Evolutionary conservation across 345 rosid species (phyloP).

Genomic region (Crucihimalaya himalaica): DNA sequence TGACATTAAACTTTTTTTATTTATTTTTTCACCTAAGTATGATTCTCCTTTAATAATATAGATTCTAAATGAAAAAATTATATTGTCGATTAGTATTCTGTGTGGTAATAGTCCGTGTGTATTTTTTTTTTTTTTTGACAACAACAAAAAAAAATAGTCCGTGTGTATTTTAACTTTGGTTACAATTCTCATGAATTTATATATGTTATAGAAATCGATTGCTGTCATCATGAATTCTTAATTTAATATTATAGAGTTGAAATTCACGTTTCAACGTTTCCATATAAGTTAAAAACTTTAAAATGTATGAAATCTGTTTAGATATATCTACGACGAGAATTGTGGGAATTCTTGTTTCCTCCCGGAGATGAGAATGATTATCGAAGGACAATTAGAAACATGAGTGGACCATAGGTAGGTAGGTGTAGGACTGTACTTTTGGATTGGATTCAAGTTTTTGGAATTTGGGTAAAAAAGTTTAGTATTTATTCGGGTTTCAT

Average conservation of each 20-base stretch:
- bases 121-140: too few relatives aligned
- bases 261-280: neutral
- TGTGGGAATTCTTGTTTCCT: constrained; percentile 9
- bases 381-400: neutral
- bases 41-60: too few relatives aligned
- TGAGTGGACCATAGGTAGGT: neutral
- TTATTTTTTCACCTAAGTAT: too few relatives aligned
- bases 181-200: neutral
- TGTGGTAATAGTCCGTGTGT: neutral
- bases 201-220: neutral
- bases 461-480: too few relatives aligned
- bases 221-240: neutral
- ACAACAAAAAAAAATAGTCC: too few relatives aligned
- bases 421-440: too few relatives aligned
- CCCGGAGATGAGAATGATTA: neutral
- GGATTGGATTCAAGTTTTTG: too few relatives aligned
- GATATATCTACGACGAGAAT: neutral
- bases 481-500: too few relatives aligned
- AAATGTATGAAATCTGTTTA: neutral
- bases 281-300: neutral
- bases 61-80: too few relatives aligned
- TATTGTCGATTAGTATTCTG: too few relatives aligned
- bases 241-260: neutral
- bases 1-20: too few relatives aligned
- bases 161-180: neutral